These are phyloP conservation scores for Lyophyllum decastes DNA, from an alignment of 768 basidiomycete genomes.

Conservation along the genomic window DNA sequence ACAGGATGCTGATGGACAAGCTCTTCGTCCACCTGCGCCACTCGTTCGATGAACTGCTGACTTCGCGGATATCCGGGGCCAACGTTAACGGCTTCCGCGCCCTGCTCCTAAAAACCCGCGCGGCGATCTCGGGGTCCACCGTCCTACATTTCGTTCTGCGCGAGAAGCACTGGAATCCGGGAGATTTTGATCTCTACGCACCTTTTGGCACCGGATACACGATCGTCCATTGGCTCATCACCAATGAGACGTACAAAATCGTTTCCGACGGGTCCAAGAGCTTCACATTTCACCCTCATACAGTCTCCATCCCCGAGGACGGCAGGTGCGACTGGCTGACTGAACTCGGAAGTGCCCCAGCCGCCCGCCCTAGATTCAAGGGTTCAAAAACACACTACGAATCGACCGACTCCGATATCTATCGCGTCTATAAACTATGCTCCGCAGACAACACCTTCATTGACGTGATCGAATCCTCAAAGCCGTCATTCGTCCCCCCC, in stretches of 20 bases:
- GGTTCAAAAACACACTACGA: slow-evolving; percentile 1
- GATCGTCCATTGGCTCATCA: slow-evolving; percentile 10
- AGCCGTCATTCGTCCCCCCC: slow-evolving; percentile 9
- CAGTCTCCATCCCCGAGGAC: neutral
- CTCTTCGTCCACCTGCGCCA: slow-evolving; percentile 5
- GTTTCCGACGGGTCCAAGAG: slow-evolving; percentile 11
- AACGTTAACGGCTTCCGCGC: slow-evolving; percentile 6
- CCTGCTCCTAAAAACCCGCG: slow-evolving; percentile 15
- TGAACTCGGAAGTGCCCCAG: neutral
- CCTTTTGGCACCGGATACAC: slow-evolving; percentile 13
- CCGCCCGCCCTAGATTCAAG: neutral
- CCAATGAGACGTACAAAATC: slow-evolving; percentile 4
- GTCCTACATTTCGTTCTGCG: slow-evolving; percentile 14
- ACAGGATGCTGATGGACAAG: slow-evolving; percentile 3
- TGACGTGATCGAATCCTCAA: slow-evolving; percentile 14
- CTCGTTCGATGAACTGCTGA: slow-evolving; percentile 10
- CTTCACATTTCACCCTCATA: slow-evolving; percentile 9
- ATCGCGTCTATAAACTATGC: slow-evolving; percentile 14
- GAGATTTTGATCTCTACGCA: slow-evolving; percentile 14
- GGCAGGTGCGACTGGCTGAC: neutral
- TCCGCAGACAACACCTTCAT: slow-evolving; percentile 2
- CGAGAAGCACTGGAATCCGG: slow-evolving; percentile 12
- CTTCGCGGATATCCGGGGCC: slow-evolving; percentile 5
- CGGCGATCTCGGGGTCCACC: slow-evolving; percentile 14
- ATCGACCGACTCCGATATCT: slow-evolving; percentile 5